Evolutionary conservation across 139 green algal species (phyloP).

Genomic region (Penium margaritaceum): DNA sequence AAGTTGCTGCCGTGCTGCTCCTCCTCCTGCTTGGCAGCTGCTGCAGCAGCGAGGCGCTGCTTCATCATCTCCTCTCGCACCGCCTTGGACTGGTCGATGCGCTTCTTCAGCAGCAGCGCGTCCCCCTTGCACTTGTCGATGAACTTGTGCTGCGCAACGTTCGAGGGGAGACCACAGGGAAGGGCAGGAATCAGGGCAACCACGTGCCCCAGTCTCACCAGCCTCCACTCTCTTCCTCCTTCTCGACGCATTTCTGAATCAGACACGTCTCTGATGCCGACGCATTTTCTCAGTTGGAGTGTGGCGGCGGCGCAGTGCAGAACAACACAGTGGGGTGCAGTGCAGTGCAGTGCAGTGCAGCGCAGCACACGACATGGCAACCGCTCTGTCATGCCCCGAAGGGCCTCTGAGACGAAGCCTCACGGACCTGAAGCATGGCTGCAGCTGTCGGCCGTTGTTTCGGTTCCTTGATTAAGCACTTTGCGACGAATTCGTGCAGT

Average conservation of each 20-base stretch:
- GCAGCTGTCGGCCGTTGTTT: constrained; percentile 38
- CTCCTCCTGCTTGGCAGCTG: not conserved
- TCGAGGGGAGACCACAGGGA: constrained; percentile 14
- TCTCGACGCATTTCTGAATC: no score
- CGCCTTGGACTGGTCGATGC: constrained; percentile 5
- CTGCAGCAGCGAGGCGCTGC: not conserved
- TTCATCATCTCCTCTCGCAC: not conserved
- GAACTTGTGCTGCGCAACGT: constrained; percentile 48
- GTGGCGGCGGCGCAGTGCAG: no score
- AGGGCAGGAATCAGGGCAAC: no score
- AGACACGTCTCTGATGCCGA: no score
- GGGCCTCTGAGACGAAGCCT: no score
- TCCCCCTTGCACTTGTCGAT: constrained; percentile 29
- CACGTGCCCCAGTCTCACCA: no score
- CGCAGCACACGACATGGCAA: no score
- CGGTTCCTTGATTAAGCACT: constrained; percentile 65
- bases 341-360: no score
- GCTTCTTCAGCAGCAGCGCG: constrained; percentile 10
- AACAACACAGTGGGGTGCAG: no score
- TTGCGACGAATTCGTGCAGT: constrained; percentile 79
- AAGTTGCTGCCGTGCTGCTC: no score
- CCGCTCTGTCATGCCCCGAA: not conserved
- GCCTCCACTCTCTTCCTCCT: no score
- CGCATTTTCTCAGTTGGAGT: no score
- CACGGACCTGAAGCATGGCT: constrained; percentile 47